Evolutionary conservation across 441 rosid genomes (phyloP).

Genomic region (Pelargonium australe): DNA sequence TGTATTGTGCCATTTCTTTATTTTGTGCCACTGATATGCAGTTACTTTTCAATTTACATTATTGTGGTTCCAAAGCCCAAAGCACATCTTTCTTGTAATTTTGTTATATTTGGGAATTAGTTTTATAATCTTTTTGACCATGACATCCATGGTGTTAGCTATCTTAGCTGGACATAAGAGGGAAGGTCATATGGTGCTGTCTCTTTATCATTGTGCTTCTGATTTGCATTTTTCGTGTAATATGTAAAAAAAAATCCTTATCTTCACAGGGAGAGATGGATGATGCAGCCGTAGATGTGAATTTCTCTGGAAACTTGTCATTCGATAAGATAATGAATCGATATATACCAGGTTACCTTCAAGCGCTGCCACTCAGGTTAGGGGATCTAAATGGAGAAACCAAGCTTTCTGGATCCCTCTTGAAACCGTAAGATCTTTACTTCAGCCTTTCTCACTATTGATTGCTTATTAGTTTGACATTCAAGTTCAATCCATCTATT

Average conservation of each 20-base stretch:
- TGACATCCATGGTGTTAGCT: neutral
- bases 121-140: neutral
- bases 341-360: constrained; percentile 66
- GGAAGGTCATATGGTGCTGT: neutral
- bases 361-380: constrained; percentile 57
- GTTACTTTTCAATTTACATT: neutral
- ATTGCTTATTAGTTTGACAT: constrained; percentile 14
- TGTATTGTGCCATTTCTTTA: neutral
- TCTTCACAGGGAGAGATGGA: constrained; percentile 83
- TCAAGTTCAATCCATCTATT: constrained; percentile 13
- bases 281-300: constrained; percentile 85
- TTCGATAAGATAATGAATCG: constrained; percentile 78
- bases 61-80: neutral
- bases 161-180: neutral
- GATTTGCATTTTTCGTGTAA: neutral
- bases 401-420: constrained; percentile 90
- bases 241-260: neutral
- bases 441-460: neutral
- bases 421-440: constrained; percentile 69
- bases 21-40: constrained; percentile 2
- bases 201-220: neutral
- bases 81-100: too few relatives aligned
- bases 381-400: constrained; percentile 96
- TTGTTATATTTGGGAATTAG: neutral
- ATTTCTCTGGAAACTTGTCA: constrained; percentile 82